phyloP scores from a whole-genome alignment of 441 rosid species.

The Metrosideros polymorpha region DNA sequence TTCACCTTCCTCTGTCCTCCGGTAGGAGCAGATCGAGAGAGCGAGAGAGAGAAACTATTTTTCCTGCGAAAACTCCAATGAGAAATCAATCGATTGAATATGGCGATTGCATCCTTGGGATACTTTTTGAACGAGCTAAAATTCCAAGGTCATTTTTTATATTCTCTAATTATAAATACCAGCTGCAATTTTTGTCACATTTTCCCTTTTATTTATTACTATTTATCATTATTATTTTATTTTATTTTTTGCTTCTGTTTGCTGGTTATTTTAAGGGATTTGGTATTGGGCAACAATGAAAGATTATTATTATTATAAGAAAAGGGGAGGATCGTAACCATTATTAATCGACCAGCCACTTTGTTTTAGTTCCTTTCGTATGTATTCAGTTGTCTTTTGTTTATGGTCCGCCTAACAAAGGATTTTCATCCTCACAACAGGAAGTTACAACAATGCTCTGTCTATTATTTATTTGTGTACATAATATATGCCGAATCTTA shows the following conservation, averaged over 20 bases:
- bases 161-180: not conserved
- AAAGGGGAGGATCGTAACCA: not conserved
- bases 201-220: not conserved
- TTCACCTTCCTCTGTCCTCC: not conserved
- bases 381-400: not conserved
- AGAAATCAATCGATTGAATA: not conserved
- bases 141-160: not conserved
- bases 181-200: not conserved
- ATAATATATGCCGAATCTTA: not conserved
- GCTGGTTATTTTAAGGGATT: not conserved
- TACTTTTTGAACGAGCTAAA: not conserved
- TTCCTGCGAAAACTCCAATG: constrained; percentile 3
- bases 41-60: not conserved
- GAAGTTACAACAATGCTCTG: not conserved
- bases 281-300: not conserved
- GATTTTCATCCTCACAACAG: not conserved
- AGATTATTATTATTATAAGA: too few relatives aligned
- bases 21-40: constrained; percentile 20
- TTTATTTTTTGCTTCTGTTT: not conserved
- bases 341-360: not conserved
- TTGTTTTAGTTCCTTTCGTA: not conserved
- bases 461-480: not conserved
- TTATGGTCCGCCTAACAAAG: not conserved
- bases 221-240: too few relatives aligned
- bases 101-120: not conserved